Percentiles rank a stretch among this genome's conserved stretches.
These are phyloP conservation scores for Vitis hybrid DNA, from an alignment of 177 flowering plant genomes.

Conservation along the genomic window DNA sequence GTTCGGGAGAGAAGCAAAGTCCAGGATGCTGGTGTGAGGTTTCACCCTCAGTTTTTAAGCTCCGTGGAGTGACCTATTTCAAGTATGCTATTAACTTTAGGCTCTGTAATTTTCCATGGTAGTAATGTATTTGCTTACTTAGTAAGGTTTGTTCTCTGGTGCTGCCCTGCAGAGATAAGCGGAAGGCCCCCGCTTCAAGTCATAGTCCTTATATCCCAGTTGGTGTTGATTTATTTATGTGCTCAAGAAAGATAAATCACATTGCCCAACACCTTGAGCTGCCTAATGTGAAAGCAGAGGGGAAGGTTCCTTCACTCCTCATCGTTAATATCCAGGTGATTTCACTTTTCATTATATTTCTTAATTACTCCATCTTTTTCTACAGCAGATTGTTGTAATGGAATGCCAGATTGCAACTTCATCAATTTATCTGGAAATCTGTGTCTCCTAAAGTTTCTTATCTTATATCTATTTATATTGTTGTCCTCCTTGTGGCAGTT, in stretches of 20 bases:
- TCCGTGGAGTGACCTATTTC: slow-evolving; percentile 81
- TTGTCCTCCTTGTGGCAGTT: slow-evolving; percentile 42
- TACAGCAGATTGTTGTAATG: neutral
- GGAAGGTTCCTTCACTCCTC: slow-evolving; percentile 67
- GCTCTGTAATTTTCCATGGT: no score
- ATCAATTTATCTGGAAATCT: no score
- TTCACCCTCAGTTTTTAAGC: slow-evolving; percentile 81
- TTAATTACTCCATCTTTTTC: neutral
- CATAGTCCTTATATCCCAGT: slow-evolving; percentile 69
- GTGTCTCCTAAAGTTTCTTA: no score
- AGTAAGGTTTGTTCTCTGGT: neutral
- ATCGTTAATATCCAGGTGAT: slow-evolving; percentile 92
- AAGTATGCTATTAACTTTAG: slow-evolving; percentile 45
- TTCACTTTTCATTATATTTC: neutral
- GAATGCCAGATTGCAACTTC: no score
- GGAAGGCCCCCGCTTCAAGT: slow-evolving; percentile 68
- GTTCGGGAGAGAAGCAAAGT: slow-evolving; percentile 51
- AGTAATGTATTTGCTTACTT: neutral
- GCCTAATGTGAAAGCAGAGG: slow-evolving; percentile 57
- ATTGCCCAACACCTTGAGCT: slow-evolving; percentile 91
- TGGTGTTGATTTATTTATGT: slow-evolving; percentile 79
- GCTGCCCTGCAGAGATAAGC: slow-evolving; percentile 63
- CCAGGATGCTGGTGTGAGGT: slow-evolving; percentile 79
- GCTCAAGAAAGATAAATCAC: slow-evolving; percentile 75
- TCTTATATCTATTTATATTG: neutral